A percentile compares a stretch with the other conserved stretches of the same genome.
These are phyloP conservation scores for Schizophyllum commune DNA, from an alignment of 1,284 basidiomycete species.

Conservation along the genomic window DNA sequence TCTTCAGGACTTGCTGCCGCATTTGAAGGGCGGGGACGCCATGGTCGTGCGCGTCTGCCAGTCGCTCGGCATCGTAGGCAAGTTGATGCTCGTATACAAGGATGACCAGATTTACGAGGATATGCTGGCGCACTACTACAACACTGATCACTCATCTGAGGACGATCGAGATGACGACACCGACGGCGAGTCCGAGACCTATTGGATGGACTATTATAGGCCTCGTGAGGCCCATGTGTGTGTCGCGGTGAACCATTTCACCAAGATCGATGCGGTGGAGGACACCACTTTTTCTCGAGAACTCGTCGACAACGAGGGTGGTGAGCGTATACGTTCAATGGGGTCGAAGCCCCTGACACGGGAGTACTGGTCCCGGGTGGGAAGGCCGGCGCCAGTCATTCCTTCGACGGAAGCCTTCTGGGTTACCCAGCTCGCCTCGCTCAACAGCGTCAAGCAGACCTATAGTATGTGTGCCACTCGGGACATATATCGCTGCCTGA, in stretches of 20 bases:
- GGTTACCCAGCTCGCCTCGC: background rate
- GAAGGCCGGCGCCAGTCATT: no score
- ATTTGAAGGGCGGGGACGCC: constrained; percentile 6
- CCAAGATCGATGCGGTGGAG: background rate
- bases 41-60: constrained; percentile 3
- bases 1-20: background rate
- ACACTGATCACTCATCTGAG: no score
- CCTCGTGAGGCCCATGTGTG: no score
- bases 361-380: no score
- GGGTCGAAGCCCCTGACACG: no score
- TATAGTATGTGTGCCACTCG: background rate
- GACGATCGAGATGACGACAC: no score
- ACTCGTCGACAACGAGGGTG: background rate
- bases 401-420: background rate
- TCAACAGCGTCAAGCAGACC: background rate
- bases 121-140: no score
- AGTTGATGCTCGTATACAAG: background rate
- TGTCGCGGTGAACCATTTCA: background rate
- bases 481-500: no score
- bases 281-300: no score
- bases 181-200: no score
- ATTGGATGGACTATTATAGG: no score
- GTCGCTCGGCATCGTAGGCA: background rate
- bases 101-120: background rate
- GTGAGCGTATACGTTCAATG: background rate